phyloP scores from a whole-genome alignment of 495 filamentous ascomycete species.

The Xylaria bambusicola region DNA sequence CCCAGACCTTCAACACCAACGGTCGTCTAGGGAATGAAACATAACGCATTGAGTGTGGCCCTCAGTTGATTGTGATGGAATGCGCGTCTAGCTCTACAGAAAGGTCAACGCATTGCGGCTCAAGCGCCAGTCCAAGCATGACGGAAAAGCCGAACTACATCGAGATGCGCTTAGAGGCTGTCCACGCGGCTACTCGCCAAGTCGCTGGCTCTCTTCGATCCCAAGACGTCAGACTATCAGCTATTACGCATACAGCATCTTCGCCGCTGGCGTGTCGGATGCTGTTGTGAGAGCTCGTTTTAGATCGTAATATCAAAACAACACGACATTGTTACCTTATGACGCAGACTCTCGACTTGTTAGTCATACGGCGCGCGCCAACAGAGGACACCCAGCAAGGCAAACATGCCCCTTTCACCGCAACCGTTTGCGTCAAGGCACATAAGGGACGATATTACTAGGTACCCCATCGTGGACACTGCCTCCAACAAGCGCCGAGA shows the following conservation, averaged over 20 bases:
- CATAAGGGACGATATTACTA: background rate
- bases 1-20: background rate
- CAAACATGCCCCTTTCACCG: background rate
- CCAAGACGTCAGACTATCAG: background rate
- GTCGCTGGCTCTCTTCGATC: background rate
- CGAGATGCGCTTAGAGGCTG: background rate
- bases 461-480: background rate
- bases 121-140: background rate
- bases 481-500: background rate
- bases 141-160: background rate
- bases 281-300: background rate
- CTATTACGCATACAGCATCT: background rate
- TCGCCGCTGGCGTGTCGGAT: background rate
- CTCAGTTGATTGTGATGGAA: background rate
- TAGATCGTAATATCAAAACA: background rate
- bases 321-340: background rate
- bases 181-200: slow-evolving; percentile 9
- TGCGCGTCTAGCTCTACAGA: background rate
- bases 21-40: background rate
- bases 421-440: background rate
- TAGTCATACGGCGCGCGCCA: background rate
- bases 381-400: background rate
- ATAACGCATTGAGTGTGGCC: background rate
- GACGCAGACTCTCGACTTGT: background rate
- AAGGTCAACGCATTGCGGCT: slow-evolving; percentile 5